A percentile compares a stretch with the other conserved stretches of the same genome.
phyloP scores from a whole-genome alignment of 345 rosid species.

The Geranium rotundifolium region DNA sequence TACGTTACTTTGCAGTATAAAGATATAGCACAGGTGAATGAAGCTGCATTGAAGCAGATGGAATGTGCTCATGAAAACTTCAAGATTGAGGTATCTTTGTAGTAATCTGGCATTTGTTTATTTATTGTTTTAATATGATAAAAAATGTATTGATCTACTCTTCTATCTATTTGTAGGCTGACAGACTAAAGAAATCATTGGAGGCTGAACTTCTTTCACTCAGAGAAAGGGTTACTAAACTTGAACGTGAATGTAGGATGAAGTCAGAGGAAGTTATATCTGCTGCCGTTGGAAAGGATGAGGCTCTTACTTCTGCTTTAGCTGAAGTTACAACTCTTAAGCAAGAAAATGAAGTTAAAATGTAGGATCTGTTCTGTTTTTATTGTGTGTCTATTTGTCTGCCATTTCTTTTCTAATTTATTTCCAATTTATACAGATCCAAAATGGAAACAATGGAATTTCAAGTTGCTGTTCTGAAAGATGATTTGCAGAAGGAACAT shows the following conservation, averaged over 20 bases:
- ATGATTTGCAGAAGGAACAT: slow-evolving; percentile 61
- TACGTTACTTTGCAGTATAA: slow-evolving; percentile 55
- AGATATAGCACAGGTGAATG: slow-evolving; percentile 88
- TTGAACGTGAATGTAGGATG: slow-evolving; percentile 51
- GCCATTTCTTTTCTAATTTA: slow-evolving; percentile 10
- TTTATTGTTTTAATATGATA: background rate
- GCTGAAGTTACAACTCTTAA: slow-evolving; percentile 58
- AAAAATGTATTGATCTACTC: background rate
- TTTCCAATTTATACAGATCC: slow-evolving; percentile 40
- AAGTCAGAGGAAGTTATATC: slow-evolving; percentile 62
- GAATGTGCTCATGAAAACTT: slow-evolving; percentile 76
- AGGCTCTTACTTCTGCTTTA: slow-evolving; percentile 50
- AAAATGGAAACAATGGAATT: slow-evolving; percentile 51
- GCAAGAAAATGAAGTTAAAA: slow-evolving; percentile 56
- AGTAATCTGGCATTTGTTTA: slow-evolving; percentile 1
- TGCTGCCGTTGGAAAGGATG: slow-evolving; percentile 57
- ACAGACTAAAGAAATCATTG: slow-evolving; percentile 48
- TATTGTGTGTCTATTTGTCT: slow-evolving; percentile 1
- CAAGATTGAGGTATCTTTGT: slow-evolving; percentile 52
- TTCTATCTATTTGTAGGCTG: slow-evolving; percentile 35
- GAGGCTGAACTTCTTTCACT: slow-evolving; percentile 66
- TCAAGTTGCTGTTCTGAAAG: slow-evolving; percentile 51
- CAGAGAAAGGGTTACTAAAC: slow-evolving; percentile 56
- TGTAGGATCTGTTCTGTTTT: slow-evolving; percentile 20
- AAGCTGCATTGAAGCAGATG: slow-evolving; percentile 85